Conservation (phyloP, 2,329 filamentous ascomycete genomes). For the Leptographium galeiforme region DNA sequence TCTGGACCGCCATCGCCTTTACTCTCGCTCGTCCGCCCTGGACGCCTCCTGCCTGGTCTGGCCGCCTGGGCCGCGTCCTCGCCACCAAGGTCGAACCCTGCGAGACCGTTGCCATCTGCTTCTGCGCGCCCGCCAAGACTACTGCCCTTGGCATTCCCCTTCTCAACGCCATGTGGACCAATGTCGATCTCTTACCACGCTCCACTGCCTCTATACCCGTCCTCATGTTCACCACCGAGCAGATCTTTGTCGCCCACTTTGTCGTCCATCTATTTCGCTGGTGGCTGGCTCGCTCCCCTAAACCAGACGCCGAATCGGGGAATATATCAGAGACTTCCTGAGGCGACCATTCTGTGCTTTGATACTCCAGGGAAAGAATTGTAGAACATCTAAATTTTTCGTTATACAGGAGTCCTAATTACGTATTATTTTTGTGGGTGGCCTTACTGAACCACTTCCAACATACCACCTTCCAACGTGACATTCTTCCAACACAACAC, state of each 20-base stretch:
- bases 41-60: neutral
- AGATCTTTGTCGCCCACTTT: slow-evolving; percentile 21
- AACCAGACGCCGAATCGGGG: too few relatives aligned
- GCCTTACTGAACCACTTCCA: too few relatives aligned
- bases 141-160: slow-evolving; percentile 57
- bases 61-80: neutral
- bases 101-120: slow-evolving; percentile 48
- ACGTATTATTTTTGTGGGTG: too few relatives aligned
- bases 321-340: too few relatives aligned
- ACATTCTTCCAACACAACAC: too few relatives aligned
- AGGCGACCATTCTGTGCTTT: too few relatives aligned
- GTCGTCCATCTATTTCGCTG: slow-evolving; percentile 28
- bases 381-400: too few relatives aligned
- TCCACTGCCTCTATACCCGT: slow-evolving; percentile 46
- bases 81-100: slow-evolving; percentile 31
- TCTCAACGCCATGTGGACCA: slow-evolving; percentile 50
- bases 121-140: slow-evolving; percentile 62
- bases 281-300: neutral
- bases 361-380: too few relatives aligned
- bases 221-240: slow-evolving; percentile 5
- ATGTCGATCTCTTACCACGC: slow-evolving; percentile 32
- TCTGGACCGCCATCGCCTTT: slow-evolving; percentile 52
- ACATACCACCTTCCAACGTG: too few relatives aligned
- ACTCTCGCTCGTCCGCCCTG: slow-evolving; percentile 32
- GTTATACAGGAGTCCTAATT: too few relatives aligned